Percentiles rank a stretch among this genome's conserved stretches.
Evolutionary conservation across 208 protist species (phyloP).

Genomic region (Trypanosoma rangeli): DNA sequence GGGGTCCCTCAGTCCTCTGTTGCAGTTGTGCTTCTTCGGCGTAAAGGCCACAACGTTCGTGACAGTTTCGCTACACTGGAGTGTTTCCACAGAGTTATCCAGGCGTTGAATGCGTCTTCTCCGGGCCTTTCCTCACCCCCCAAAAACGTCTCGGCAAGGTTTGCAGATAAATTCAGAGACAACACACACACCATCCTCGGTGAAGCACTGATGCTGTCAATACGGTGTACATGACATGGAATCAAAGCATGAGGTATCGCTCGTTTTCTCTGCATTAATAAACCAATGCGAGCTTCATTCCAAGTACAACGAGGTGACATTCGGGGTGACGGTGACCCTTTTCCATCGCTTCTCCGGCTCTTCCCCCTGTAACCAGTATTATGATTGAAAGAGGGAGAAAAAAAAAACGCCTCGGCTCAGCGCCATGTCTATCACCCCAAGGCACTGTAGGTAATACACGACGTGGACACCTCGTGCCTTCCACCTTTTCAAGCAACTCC

Average conservation of each 20-base stretch:
- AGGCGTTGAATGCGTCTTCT: not conserved
- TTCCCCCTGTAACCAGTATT: constrained; percentile 31
- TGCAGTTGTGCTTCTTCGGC: not conserved
- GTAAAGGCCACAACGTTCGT: not conserved
- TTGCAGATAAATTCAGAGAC: constrained; percentile 27
- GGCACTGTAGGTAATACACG: not conserved
- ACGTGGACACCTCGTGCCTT: not conserved
- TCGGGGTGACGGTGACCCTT: constrained; percentile 12
- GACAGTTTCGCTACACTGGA: not conserved
- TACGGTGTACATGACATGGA: constrained; percentile 30
- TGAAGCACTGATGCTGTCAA: constrained; percentile 29
- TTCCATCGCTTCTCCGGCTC: constrained; percentile 32
- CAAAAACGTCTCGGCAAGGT: constrained; percentile 19
- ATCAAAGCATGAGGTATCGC: constrained; percentile 41
- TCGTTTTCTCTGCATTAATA: constrained; percentile 45
- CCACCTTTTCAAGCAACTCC: not conserved
- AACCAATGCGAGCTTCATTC: not conserved
- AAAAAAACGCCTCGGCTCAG: not conserved
- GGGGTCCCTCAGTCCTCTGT: not conserved
- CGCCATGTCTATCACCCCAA: not conserved
- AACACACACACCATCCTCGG: constrained; percentile 11
- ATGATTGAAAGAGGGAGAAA: constrained; percentile 23
- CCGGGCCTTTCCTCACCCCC: constrained; percentile 3
- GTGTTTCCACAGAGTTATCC: not conserved
- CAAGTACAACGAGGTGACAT: constrained; percentile 16